phyloP scores from a whole-genome alignment of 768 basidiomycete genomes.

The Tulasnella sp. region DNA sequence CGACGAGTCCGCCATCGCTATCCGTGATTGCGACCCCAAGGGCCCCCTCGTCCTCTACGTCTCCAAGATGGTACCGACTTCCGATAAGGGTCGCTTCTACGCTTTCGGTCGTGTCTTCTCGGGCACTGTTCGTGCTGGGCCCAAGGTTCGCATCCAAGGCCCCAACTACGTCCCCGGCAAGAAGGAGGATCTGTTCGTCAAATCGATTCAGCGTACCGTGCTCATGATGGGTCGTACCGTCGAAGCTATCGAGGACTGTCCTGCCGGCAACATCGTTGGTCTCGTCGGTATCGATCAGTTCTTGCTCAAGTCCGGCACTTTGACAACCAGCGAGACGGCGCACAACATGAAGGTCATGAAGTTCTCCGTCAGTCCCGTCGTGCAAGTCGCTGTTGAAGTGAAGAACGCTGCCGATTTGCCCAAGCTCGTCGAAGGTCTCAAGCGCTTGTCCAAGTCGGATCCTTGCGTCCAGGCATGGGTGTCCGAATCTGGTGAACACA shows the following conservation, averaged over 20 bases:
- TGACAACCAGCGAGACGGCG: slow-evolving; percentile 95
- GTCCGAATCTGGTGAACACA: slow-evolving; percentile 89
- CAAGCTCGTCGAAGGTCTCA: slow-evolving; percentile 99
- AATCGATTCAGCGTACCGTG: slow-evolving; percentile 97
- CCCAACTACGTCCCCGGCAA: slow-evolving; percentile 98
- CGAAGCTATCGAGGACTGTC: slow-evolving; percentile 98
- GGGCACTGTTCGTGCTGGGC: slow-evolving; percentile 93
- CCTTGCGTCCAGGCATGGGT: slow-evolving; percentile 98
- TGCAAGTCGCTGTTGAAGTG: slow-evolving; percentile 98
- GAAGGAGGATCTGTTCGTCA: slow-evolving; percentile 97
- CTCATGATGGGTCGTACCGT: slow-evolving; percentile 99
- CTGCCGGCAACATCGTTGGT: slow-evolving; percentile 97
- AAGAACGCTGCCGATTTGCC: slow-evolving; percentile 99
- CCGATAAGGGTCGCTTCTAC: slow-evolving; percentile 99
- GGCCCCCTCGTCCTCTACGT: slow-evolving; percentile 96
- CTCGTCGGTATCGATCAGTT: slow-evolving; percentile 99
- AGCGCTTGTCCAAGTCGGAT: slow-evolving; percentile 99
- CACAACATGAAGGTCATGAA: slow-evolving; percentile 99
- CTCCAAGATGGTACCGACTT: slow-evolving; percentile 99
- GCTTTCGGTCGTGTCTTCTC: slow-evolving; percentile 99
- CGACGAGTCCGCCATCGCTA: slow-evolving; percentile 97
- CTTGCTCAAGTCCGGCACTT: slow-evolving; percentile 97
- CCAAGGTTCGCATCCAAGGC: slow-evolving; percentile 98
- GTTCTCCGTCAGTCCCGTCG: slow-evolving; percentile 99
- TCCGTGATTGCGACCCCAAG: slow-evolving; percentile 95